Conservation (phyloP, 768 basidiomycete species). For the Lactarius trivialis region DNA sequence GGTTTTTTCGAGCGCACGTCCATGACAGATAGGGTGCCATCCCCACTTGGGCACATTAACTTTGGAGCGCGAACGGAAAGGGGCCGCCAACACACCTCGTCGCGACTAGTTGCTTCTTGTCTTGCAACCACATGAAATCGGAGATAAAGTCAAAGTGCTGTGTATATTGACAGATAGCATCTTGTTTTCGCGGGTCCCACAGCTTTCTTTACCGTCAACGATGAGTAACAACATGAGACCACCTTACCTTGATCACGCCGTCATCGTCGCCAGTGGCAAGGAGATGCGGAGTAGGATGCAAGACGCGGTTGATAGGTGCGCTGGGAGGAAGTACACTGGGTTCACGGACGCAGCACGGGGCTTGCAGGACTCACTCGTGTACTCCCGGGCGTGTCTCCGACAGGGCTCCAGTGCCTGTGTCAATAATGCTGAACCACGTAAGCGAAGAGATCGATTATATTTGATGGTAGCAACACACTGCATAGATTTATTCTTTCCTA, state of each 20-base stretch:
- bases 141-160: slow-evolving; percentile 96
- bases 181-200: slow-evolving; percentile 78
- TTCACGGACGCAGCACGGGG: slow-evolving; percentile 20
- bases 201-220: slow-evolving; percentile 42
- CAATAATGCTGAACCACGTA: slow-evolving; percentile 47
- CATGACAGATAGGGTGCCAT: slow-evolving; percentile 88
- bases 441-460: slow-evolving; percentile 1
- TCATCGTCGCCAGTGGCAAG: slow-evolving; percentile 90
- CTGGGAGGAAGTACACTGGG: slow-evolving; percentile 33
- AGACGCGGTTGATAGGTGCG: slow-evolving; percentile 81
- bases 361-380: slow-evolving; percentile 55
- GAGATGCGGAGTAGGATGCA: slow-evolving; percentile 59
- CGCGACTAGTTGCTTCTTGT: slow-evolving; percentile 68
- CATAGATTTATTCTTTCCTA: slow-evolving; percentile 74
- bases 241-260: slow-evolving; percentile 77
- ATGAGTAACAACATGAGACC: neutral
- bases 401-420: slow-evolving; percentile 51
- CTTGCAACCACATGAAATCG: slow-evolving; percentile 78
- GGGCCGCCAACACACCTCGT: slow-evolving; percentile 60
- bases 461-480: slow-evolving; percentile 47
- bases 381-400: slow-evolving; percentile 43
- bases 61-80: neutral
- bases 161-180: slow-evolving; percentile 57
- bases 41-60: slow-evolving; percentile 50
- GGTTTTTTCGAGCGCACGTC: slow-evolving; percentile 80